Evolutionary conservation across 2,329 filamentous ascomycete genomes (phyloP), one percentile per base, ranked within the genome.

Genomic region (Atkinsonella hypoxylon): DNA sequence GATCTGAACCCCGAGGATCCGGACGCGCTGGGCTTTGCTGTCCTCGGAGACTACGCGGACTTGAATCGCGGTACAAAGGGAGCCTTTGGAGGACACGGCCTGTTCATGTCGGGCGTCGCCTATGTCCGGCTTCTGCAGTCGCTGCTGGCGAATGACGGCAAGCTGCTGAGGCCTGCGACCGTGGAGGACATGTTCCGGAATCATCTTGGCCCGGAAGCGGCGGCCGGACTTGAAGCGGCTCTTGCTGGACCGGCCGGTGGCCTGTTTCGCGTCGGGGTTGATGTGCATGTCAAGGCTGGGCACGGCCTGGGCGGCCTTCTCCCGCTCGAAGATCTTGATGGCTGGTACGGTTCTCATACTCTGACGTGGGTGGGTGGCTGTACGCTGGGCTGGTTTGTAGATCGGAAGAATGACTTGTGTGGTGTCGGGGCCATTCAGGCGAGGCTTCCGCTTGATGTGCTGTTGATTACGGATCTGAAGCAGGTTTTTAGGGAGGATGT

Each of bases 311-410:
- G 70, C 4, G 73, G 71, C 0, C 51, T 70, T 11, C 46, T 75
- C 8, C 68, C 66, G 1, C 52, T 69, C 31, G 57, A 74, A 47
- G 68, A 70, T 51, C 54, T 66, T 2, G 63, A 71, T 1, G 68
- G 68, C 3, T 72, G 70, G 64, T 71, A 71, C 43, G 70, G 71
- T 3, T 62, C 66, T 36, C 53, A 60, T 1, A 74, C 71, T 0
- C 57, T 75, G 50, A 67, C 63, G 3, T 75, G 71, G 72, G 71
- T 70, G 8, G 74, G 73, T 2, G 71, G 71, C 0, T 38, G 70
- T 54, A 73, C 71, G 0, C 55, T 74, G 20, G 47, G 64, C 2
- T 77, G 73, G 74, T 76, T 76, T 18, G 63, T 75, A 49, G 73
- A 75, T 56, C 70, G 70, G 1, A 68, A 70, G 61, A 73, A 71